Evolutionary conservation across 495 filamentous ascomycete species (phyloP).

Genomic region (Corynascus novoguineensis): DNA sequence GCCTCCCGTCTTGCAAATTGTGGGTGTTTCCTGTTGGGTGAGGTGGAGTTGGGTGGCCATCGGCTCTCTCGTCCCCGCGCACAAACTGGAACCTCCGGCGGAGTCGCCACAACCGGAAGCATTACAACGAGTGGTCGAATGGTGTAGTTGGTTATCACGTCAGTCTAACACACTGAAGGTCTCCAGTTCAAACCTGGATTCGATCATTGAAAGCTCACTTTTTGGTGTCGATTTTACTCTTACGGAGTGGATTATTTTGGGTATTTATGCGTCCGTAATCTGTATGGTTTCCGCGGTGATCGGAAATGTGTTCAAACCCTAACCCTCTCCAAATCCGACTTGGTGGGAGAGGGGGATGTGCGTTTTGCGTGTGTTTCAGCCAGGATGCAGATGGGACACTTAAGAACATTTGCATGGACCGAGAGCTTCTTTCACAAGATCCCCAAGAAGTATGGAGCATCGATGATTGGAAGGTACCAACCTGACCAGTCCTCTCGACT

Average conservation of each 20-base stretch:
- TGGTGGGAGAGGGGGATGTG: background rate
- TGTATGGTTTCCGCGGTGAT: background rate
- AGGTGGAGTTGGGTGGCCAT: no score
- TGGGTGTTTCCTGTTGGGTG: no score
- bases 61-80: background rate
- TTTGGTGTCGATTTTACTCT: background rate
- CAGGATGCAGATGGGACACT: no score
- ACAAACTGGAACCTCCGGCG: no score
- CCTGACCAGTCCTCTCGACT: background rate
- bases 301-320: background rate
- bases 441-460: no score
- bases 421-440: background rate
- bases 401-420: no score
- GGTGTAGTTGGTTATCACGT: slow-evolving; percentile 11
- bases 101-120: background rate
- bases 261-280: background rate
- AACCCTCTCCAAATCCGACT: background rate
- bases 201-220: background rate
- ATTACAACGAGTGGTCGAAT: background rate
- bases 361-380: slow-evolving; percentile 7
- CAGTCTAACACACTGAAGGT: no score
- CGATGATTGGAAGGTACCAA: background rate
- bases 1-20: no score
- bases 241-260: background rate
- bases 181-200: slow-evolving; percentile 4